Evolutionary conservation across 345 rosid species (phyloP).

Genomic region (Sisymbrium irio): DNA sequence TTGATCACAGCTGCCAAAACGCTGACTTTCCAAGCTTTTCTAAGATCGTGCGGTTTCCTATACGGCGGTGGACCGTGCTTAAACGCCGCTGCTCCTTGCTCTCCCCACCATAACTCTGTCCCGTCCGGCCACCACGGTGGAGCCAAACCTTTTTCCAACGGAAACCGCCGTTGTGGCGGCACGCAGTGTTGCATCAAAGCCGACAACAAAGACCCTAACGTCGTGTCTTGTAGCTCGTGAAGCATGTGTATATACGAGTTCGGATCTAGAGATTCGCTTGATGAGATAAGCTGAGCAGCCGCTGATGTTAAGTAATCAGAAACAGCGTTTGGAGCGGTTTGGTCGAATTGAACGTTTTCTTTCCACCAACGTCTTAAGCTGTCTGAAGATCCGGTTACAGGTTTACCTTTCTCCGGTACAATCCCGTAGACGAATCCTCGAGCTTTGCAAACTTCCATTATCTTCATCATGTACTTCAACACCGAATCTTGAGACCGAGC

Average conservation of each 20-base stretch:
- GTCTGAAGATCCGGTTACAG: conserved; percentile 66
- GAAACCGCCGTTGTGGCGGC: conserved; percentile 65
- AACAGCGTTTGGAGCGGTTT: conserved; percentile 45
- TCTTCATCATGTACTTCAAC: conserved; percentile 71
- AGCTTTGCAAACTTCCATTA: conserved; percentile 67
- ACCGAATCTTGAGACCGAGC: conserved; percentile 56
- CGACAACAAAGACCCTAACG: conserved; percentile 63
- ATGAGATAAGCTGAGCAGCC: conserved; percentile 27
- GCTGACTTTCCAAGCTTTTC: conserved; percentile 72
- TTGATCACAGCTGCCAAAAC: conserved; percentile 64
- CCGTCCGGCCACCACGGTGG: conserved; percentile 85
- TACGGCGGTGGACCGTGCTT: conserved; percentile 66
- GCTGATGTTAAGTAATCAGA: conserved; percentile 38
- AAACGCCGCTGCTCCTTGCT: conserved; percentile 25
- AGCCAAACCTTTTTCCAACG: conserved; percentile 52
- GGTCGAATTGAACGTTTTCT: conserved; percentile 53
- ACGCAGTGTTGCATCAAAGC: conserved; percentile 64
- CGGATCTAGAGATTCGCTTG: conserved; percentile 16
- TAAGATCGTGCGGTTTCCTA: conserved; percentile 64
- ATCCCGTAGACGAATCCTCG: conserved; percentile 73
- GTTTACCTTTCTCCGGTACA: conserved; percentile 67
- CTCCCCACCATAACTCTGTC: conserved; percentile 62
- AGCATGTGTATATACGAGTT: conserved; percentile 47
- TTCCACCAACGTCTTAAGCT: conserved; percentile 74
- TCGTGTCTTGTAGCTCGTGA: conserved; percentile 60